These are phyloP conservation scores for Clarireedia monteithiana DNA, from an alignment of 2,329 filamentous ascomycete species.

Conservation along the genomic window DNA sequence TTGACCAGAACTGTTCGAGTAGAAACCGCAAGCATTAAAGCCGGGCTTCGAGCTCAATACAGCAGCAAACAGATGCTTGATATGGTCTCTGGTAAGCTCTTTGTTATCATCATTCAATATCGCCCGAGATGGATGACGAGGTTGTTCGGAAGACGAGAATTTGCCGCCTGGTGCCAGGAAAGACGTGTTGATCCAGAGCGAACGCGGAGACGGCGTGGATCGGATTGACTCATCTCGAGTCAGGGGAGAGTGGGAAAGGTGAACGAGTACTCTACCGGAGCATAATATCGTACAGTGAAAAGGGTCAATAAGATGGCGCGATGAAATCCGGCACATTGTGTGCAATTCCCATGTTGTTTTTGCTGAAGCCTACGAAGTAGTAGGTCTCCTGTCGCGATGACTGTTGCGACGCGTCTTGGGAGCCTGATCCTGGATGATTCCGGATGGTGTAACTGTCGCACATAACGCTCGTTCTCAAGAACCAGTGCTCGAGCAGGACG, in stretches of 20 bases:
- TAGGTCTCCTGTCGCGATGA: not conserved
- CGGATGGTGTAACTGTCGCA: not conserved
- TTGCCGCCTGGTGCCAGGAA: not conserved
- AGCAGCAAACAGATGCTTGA: not conserved
- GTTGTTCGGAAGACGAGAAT: not conserved
- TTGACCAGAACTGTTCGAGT: conserved; percentile 3
- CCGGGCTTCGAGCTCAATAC: conserved; percentile 11
- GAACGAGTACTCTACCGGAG: too few relatives aligned
- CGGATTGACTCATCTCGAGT: too few relatives aligned
- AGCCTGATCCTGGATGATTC: not conserved
- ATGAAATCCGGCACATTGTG: too few relatives aligned
- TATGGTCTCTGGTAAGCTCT: conserved; percentile 16
- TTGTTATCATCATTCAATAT: conserved; percentile 18
- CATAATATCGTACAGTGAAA: too few relatives aligned
- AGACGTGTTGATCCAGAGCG: too few relatives aligned
- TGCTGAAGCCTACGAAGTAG: not conserved
- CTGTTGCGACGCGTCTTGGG: not conserved
- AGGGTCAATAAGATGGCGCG: too few relatives aligned
- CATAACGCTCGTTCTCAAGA: too few relatives aligned
- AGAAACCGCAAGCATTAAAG: conserved; percentile 11
- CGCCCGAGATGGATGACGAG: too few relatives aligned
- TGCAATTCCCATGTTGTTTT: too few relatives aligned
- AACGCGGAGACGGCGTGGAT: too few relatives aligned
- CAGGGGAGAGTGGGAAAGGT: too few relatives aligned
- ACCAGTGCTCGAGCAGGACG: too few relatives aligned